Percentiles rank a stretch among this genome's conserved stretches.
These are phyloP conservation scores for Grifola frondosa DNA, from an alignment of 1,284 basidiomycete genomes.

Conservation along the genomic window DNA sequence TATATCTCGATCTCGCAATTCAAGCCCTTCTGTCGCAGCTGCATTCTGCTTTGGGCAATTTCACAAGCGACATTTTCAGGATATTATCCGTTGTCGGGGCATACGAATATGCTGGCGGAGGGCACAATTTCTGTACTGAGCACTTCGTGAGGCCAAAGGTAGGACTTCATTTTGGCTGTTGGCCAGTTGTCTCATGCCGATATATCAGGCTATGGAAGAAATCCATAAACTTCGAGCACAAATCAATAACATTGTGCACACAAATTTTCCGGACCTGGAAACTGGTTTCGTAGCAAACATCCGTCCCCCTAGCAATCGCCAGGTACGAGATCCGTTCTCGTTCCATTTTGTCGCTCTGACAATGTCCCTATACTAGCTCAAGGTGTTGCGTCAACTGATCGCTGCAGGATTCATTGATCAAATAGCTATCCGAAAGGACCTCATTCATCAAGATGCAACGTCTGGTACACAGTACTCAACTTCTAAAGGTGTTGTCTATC, in stretches of 20 bases:
- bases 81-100: slow-evolving; percentile 92
- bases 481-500: slow-evolving; percentile 82
- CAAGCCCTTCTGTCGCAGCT: slow-evolving; percentile 40
- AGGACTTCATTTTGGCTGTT: slow-evolving; percentile 15
- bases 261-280: slow-evolving; percentile 64
- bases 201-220: slow-evolving; percentile 91
- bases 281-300: slow-evolving; percentile 61
- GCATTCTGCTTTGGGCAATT: slow-evolving; percentile 81
- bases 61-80: slow-evolving; percentile 88
- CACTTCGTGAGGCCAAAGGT: slow-evolving; percentile 95
- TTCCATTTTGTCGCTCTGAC: slow-evolving; percentile 3
- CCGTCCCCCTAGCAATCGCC: slow-evolving; percentile 70
- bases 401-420: slow-evolving; percentile 95
- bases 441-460: slow-evolving; percentile 56
- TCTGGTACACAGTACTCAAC: slow-evolving; percentile 74
- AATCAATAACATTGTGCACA: slow-evolving; percentile 79
- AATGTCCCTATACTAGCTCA: slow-evolving; percentile 55
- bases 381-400: slow-evolving; percentile 87
- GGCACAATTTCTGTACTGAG: slow-evolving; percentile 77
- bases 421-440: slow-evolving; percentile 89
- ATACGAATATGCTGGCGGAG: slow-evolving; percentile 88
- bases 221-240: slow-evolving; percentile 96
- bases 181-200: not conserved
- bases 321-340: slow-evolving; percentile 46
- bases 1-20: not conserved